Percentiles rank a stretch among this genome's conserved stretches.
phyloP scores from a whole-genome alignment of 1,139 yeast species.

The Schwanniomyces etchellsii region DNA sequence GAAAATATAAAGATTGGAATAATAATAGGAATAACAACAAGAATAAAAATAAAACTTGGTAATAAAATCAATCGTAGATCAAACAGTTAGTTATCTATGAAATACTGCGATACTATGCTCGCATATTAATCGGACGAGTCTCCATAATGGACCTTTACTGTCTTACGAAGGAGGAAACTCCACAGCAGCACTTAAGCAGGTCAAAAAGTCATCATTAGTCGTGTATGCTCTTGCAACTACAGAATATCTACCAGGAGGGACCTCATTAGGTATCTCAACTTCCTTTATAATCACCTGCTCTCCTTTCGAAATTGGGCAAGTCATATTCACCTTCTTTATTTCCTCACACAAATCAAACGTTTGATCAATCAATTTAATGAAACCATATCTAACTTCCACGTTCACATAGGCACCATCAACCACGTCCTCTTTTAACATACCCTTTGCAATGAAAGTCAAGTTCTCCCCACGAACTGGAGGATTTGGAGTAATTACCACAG shows the following conservation, averaged over 20 bases:
- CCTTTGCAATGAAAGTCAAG: constrained; percentile 72
- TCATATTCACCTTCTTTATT: constrained; percentile 70
- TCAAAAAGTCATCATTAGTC: constrained; percentile 68
- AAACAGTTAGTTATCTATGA: no score
- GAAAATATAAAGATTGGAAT: no score
- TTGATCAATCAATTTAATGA: constrained; percentile 77
- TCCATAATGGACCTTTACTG: no score
- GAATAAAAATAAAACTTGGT: no score
- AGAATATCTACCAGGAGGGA: constrained; percentile 89
- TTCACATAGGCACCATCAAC: constrained; percentile 88
- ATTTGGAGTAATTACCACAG: constrained; percentile 66
- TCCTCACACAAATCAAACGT: constrained; percentile 90
- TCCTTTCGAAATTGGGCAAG: constrained; percentile 78
- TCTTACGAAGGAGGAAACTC: constrained; percentile 34
- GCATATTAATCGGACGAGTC: no score
- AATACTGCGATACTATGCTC: no score
- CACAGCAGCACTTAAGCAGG: constrained; percentile 81
- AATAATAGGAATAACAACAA: no score
- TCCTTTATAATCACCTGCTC: constrained; percentile 56
- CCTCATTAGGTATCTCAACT: constrained; percentile 85
- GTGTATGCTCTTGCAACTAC: constrained; percentile 90
- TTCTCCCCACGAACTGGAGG: constrained; percentile 84
- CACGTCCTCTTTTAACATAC: constrained; percentile 49
- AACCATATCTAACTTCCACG: constrained; percentile 88
- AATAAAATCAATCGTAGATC: no score